Evolutionary conservation across 805 yeast species (phyloP).

Genomic region (Torulaspora franciscae): DNA sequence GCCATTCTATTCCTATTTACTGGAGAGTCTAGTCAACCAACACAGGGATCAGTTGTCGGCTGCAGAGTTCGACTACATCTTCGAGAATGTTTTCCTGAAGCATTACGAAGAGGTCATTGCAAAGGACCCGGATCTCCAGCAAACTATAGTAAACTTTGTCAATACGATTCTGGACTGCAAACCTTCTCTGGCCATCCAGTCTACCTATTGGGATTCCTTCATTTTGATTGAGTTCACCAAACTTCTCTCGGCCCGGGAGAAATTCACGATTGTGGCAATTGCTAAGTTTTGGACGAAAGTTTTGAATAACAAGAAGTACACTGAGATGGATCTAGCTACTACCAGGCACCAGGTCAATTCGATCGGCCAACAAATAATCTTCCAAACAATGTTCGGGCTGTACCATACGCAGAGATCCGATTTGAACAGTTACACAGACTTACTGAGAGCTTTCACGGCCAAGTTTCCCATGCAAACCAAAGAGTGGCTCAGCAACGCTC

Average conservation of each 20-base stretch:
- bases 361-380: constrained; percentile 30
- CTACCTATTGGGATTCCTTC: constrained; percentile 24
- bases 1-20: constrained; percentile 43
- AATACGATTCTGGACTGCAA: constrained; percentile 44
- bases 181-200: constrained; percentile 45
- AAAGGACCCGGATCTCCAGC: constrained; percentile 57
- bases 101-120: constrained; percentile 36
- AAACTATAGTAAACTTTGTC: constrained; percentile 48
- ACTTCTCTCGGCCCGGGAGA: constrained; percentile 42
- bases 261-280: constrained; percentile 45
- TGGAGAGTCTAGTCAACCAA: constrained; percentile 43
- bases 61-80: constrained; percentile 35
- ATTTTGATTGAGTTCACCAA: constrained; percentile 32
- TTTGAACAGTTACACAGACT: constrained; percentile 51
- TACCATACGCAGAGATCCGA: constrained; percentile 54
- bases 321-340: constrained; percentile 39
- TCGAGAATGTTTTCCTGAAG: constrained; percentile 38
- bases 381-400: constrained; percentile 40
- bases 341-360: constrained; percentile 29
- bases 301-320: constrained; percentile 44
- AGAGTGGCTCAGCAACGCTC: constrained; percentile 41
- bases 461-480: constrained; percentile 48
- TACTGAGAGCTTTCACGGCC: constrained; percentile 46
- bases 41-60: constrained; percentile 34
- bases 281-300: constrained; percentile 51